These are phyloP conservation scores for Iodosphaeria phyllophila DNA, from an alignment of 2,329 filamentous ascomycete genomes.

Conservation along the genomic window DNA sequence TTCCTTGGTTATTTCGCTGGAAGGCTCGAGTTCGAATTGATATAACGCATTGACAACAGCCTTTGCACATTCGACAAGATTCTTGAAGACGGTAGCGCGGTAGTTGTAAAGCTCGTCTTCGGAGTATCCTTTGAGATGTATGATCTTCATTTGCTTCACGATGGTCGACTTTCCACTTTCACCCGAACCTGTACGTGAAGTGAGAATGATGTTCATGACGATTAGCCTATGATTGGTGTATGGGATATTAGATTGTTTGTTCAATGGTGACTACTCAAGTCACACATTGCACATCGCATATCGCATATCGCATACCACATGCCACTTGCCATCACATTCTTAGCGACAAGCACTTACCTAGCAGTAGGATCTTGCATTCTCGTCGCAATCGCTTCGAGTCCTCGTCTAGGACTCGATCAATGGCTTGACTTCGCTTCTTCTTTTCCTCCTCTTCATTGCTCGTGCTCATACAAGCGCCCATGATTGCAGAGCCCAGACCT, in stretches of 20 bases:
- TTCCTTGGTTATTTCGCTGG: constrained; percentile 50
- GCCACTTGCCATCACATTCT: too few relatives aligned
- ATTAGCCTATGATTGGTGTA: too few relatives aligned
- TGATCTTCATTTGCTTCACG: constrained; percentile 99
- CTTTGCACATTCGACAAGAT: constrained; percentile 91
- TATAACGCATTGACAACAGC: constrained; percentile 80
- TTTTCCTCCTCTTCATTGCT: constrained; percentile 73
- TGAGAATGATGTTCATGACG: not conserved
- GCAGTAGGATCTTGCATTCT: constrained; percentile 95
- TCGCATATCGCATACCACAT: too few relatives aligned
- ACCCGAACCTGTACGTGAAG: constrained; percentile 72
- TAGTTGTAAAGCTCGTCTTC: constrained; percentile 88
- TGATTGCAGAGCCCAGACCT: constrained; percentile 22
- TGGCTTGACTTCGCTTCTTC: constrained; percentile 92
- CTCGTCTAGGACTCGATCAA: constrained; percentile 85
- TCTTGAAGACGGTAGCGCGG: constrained; percentile 94
- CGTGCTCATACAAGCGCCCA: constrained; percentile 90
- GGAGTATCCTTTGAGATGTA: constrained; percentile 94
- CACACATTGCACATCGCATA: too few relatives aligned
- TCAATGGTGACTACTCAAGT: too few relatives aligned
- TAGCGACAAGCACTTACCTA: constrained; percentile 43
- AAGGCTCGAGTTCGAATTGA: constrained; percentile 73
- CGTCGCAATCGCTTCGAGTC: constrained; percentile 80
- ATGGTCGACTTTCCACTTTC: constrained; percentile 99
- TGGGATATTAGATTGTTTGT: too few relatives aligned